These are phyloP conservation scores for Hypoxylon lenormandii DNA, from an alignment of 495 filamentous ascomycete genomes.

Conservation along the genomic window DNA sequence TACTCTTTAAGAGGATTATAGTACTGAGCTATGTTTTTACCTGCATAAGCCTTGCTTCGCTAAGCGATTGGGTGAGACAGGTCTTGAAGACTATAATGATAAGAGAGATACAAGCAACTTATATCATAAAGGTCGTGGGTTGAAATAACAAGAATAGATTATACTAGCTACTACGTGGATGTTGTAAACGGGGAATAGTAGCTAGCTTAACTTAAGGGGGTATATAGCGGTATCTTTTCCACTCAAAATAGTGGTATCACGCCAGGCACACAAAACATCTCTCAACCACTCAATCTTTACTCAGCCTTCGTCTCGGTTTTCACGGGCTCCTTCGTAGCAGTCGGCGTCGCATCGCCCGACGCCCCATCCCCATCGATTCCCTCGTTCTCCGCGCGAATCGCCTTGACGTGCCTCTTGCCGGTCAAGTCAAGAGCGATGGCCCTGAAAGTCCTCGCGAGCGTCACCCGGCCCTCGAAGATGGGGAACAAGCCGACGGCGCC, in stretches of 20 bases:
- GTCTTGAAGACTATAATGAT: too few relatives aligned
- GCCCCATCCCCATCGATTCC: constrained; percentile 31
- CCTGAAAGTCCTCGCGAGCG: constrained; percentile 72
- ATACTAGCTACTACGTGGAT: neutral
- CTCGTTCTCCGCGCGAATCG: constrained; percentile 52
- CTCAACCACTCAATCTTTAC: neutral
- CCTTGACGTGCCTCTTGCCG: constrained; percentile 66
- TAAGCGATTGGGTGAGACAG: too few relatives aligned
- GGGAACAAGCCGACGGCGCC: constrained; percentile 84
- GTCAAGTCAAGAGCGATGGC: constrained; percentile 75
- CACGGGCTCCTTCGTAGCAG: constrained; percentile 19
- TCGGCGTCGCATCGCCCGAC: constrained; percentile 26
- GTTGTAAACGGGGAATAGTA: neutral
- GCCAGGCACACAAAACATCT: neutral
- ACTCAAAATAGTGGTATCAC: neutral
- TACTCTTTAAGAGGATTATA: too few relatives aligned
- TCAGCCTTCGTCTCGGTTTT: constrained; percentile 34
- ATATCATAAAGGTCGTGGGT: neutral
- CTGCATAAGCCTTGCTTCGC: too few relatives aligned
- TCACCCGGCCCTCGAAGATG: constrained; percentile 80
- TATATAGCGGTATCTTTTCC: constrained; percentile 42
- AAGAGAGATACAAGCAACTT: too few relatives aligned
- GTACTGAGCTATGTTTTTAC: too few relatives aligned
- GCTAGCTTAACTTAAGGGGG: neutral
- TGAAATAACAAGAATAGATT: neutral